Percentiles rank a stretch among this genome's conserved stretches.
These are phyloP conservation scores for Penicillium atrosanguineum DNA, from an alignment of 495 filamentous ascomycete genomes.

Conservation along the genomic window DNA sequence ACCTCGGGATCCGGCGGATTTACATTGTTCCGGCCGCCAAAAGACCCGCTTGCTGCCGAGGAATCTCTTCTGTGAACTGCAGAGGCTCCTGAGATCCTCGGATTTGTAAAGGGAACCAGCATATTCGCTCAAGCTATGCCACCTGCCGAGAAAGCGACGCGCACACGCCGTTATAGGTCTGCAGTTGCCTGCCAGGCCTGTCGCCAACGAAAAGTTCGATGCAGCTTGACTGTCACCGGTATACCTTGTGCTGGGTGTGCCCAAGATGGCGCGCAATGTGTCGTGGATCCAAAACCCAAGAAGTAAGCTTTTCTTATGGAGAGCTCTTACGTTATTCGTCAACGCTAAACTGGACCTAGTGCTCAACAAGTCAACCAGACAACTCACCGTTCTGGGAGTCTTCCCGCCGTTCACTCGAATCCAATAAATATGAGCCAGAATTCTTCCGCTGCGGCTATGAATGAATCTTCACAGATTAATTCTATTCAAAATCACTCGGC, in stretches of 20 bases:
- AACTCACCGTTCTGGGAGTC: background rate
- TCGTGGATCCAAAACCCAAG: slow-evolving; percentile 17
- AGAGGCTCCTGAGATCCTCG: background rate
- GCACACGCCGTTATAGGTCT: slow-evolving; percentile 33
- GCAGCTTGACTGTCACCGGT: slow-evolving; percentile 30
- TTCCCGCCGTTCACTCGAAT: background rate
- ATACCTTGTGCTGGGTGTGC: slow-evolving; percentile 31
- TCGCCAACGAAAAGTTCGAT: slow-evolving; percentile 35
- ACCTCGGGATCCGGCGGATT: background rate
- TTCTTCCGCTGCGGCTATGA: background rate
- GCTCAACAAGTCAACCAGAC: background rate
- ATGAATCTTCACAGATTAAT: background rate
- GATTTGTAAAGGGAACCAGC: background rate
- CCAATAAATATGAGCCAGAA: background rate
- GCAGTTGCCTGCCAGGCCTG: slow-evolving; percentile 31
- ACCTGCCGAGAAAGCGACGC: background rate
- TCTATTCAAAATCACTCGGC: background rate
- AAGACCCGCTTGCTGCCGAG: background rate
- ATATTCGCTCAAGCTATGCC: background rate
- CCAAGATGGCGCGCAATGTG: slow-evolving; percentile 28
- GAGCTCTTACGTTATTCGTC: background rate
- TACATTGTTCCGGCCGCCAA: background rate
- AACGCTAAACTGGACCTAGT: background rate
- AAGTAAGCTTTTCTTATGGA: background rate
- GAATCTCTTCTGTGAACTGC: background rate